A percentile compares a stretch with the other conserved stretches of the same genome.
These are phyloP conservation scores for Candida loeiensis DNA, from an alignment of 805 yeast genomes.

Conservation along the genomic window DNA sequence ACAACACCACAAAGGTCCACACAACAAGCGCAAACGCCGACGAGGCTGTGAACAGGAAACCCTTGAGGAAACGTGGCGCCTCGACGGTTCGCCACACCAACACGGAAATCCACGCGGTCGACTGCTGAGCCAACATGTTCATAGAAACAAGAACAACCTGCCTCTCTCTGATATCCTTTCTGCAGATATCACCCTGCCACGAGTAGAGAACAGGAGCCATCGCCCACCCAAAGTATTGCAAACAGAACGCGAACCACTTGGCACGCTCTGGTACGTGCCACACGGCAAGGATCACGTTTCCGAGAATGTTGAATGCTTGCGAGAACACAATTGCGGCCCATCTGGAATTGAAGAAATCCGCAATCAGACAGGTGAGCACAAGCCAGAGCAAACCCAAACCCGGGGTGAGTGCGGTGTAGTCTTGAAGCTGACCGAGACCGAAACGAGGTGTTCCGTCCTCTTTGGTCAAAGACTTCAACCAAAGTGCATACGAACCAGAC, in stretches of 20 bases:
- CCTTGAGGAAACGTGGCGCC: constrained; percentile 53
- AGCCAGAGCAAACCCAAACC: constrained; percentile 43
- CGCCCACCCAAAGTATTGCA: constrained; percentile 60
- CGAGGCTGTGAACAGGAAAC: constrained; percentile 49
- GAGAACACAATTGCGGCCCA: constrained; percentile 54
- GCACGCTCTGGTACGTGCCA: constrained; percentile 59
- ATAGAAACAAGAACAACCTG: constrained; percentile 55
- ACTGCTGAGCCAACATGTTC: constrained; percentile 52
- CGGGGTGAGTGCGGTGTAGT: constrained; percentile 45
- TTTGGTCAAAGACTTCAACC: constrained; percentile 40
- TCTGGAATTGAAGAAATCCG: constrained; percentile 42
- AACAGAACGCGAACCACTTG: constrained; percentile 62
- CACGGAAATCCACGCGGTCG: constrained; percentile 52
- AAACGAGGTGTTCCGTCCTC: constrained; percentile 18
- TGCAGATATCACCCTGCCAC: constrained; percentile 53
- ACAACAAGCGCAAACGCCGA: constrained; percentile 43
- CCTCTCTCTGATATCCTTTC: constrained; percentile 53
- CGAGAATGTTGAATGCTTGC: constrained; percentile 51
- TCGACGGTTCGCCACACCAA: constrained; percentile 55
- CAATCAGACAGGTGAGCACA: constrained; percentile 31
- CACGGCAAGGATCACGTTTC: constrained; percentile 52
- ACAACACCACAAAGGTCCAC: constrained; percentile 52
- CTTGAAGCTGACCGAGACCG: constrained; percentile 30
- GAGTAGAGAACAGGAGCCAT: constrained; percentile 61
- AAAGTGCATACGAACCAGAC: constrained; percentile 45